Conservation (phyloP, 192 early-diverging fungal genomes). For the Martensiomyces pterosporus region DNA sequence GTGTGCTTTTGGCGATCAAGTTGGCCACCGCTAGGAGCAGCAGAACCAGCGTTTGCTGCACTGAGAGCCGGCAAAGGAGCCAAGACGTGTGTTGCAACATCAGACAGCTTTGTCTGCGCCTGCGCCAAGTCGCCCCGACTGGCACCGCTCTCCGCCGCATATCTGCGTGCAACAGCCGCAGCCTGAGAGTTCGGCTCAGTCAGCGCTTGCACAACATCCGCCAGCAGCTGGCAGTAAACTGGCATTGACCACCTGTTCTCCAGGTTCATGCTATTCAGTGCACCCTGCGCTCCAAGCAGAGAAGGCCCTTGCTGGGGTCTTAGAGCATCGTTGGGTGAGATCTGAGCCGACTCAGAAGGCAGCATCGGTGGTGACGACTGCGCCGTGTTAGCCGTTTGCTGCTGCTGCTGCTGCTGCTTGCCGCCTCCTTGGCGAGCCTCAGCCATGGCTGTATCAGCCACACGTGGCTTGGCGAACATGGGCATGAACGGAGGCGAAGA, state of each 20-base stretch:
- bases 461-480: too few relatives aligned
- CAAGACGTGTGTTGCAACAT: too few relatives aligned
- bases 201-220: constrained; percentile 46
- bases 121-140: too few relatives aligned
- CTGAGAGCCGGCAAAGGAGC: too few relatives aligned
- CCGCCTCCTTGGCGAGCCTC: too few relatives aligned
- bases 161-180: constrained; percentile 24
- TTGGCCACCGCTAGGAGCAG: constrained; percentile 7
- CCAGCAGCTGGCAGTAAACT: constrained; percentile 41
- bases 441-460: too few relatives aligned
- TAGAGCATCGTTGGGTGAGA: neutral
- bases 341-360: neutral
- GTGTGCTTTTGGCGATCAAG: too few relatives aligned
- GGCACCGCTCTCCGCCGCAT: constrained; percentile 6
- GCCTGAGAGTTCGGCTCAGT: constrained; percentile 37
- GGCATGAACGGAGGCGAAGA: constrained; percentile 36
- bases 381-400: neutral
- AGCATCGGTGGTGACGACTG: neutral
- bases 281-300: neutral
- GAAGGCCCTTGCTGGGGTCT: neutral
- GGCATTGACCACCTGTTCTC: constrained; percentile 29
- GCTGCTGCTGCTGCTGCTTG: neutral
- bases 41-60: too few relatives aligned
- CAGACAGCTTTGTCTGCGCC: too few relatives aligned
- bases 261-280: constrained; percentile 8